Conservation (phyloP, 164 flowering plant species). For the Magnolia sinica region DNA sequence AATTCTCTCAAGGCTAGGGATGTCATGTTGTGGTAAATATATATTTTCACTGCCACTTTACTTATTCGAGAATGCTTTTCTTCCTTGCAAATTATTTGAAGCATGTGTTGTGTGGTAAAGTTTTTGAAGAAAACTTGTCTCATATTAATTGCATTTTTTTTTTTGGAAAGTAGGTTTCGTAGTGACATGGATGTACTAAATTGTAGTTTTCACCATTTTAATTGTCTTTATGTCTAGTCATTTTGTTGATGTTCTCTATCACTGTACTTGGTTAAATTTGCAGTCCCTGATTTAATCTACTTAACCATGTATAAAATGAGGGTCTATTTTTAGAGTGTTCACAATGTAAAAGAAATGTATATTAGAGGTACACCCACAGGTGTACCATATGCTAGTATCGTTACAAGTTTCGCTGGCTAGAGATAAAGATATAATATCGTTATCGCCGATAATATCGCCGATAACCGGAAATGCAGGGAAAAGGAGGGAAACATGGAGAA, state of each 20-base stretch:
- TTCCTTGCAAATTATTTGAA: neutral
- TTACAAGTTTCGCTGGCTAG: no score
- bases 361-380: no score
- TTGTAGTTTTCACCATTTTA: no score
- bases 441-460: no score
- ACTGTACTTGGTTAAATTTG: no score
- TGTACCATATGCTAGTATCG: no score
- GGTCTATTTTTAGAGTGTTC: no score
- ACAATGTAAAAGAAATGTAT: no score
- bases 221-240: neutral
- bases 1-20: conserved; percentile 71
- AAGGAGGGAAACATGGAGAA: no score
- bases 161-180: neutral
- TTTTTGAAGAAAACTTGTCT: neutral
- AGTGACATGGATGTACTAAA: neutral
- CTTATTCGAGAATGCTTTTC: neutral
- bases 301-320: neutral
- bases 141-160: neutral
- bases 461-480: no score
- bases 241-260: no score
- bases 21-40: conserved; percentile 53
- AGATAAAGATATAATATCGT: no score
- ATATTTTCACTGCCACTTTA: neutral
- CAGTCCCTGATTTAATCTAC: neutral
- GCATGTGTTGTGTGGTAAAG: neutral